Base-by-base conservation (phyloP, 2,329 filamentous ascomycete genomes). In the Rhinocladiella similis region DNA sequence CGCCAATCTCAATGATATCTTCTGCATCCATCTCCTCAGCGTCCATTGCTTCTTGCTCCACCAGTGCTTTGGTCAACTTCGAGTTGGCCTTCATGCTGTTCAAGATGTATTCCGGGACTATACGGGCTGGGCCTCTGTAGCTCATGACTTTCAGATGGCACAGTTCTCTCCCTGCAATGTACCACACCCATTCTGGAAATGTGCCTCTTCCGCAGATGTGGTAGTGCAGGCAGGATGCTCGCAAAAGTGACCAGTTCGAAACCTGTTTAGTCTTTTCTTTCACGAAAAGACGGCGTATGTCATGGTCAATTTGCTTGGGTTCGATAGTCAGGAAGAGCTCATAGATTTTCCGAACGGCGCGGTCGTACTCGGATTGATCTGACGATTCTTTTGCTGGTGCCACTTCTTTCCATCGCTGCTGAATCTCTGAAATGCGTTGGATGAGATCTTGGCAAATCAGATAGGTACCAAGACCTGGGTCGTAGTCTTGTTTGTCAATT, bases 221-320 rank as follows among this genome's bases (percentile, higher is more conserved):
- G 12, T 61, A 50, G 57, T 77, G 75, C 1, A 69, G 62, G 25
- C 67, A 72, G 1, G 74, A 76, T 2, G 76, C 75, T 39, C 75
- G 61, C 3, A 77, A 35, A 3, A 66, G 51, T 13, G 57, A 54
- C 68, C 68, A 70, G 19, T 63, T 19, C 0, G 62, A 49, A 43
- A 51, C 38, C 42, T 29, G 56, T 12, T 61, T 61, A 6, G 63
- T 60, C 69, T 70, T 75, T 43, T 71, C 69, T 18, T 63, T 48
- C 1, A 61, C 42, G 66, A 68, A 50, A 69, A 66, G 47, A 39
- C 68, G 61, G 16, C 69, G 59, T 7, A 75, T 55, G 1, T 67
- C 65, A 55, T 77, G 73, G 14, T 66, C 61, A 9, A 63, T 47
- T 6, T 57, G 27, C 2, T 70, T 72, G 1, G 71, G 69, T 13